Conservation (phyloP, 2,329 filamentous ascomycete species). For the Xylaria sp. region DNA sequence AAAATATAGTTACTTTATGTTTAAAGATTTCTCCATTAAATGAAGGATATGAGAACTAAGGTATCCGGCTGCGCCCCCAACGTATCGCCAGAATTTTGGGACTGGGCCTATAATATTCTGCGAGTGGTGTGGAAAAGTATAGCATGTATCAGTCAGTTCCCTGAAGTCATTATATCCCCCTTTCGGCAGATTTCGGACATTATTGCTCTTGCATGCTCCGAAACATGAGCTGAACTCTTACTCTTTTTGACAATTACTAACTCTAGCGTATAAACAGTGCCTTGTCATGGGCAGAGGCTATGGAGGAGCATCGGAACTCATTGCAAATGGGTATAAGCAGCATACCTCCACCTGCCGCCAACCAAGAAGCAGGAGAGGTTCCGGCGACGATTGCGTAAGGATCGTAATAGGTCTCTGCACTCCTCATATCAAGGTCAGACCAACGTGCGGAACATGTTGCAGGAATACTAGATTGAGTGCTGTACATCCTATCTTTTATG, state of each 20-base stretch:
- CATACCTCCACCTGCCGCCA: background rate
- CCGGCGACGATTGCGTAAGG: background rate
- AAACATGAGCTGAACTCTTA: no score
- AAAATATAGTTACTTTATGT: no score
- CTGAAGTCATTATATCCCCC: no score
- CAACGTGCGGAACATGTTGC: background rate
- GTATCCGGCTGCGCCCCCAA: constrained; percentile 54
- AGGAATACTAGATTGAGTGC: no score
- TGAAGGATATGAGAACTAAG: no score
- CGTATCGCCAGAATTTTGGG: constrained; percentile 48
- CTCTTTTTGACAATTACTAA: no score
- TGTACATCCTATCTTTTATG: no score
- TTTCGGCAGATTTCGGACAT: no score
- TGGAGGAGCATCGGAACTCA: constrained; percentile 42
- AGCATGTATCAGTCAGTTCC: no score
- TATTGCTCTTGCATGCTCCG: no score
- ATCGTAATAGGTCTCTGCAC: background rate
- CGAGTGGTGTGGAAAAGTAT: constrained; percentile 57
- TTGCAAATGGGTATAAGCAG: constrained; percentile 25
- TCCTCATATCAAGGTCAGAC: background rate
- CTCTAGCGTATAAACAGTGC: constrained; percentile 60
- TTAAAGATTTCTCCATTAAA: no score
- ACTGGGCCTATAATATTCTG: constrained; percentile 52
- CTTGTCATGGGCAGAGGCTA: constrained; percentile 49
- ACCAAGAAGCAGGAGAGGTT: background rate